Conservation (phyloP, 1,284 basidiomycete genomes). For the Violaceomyces palustris region DNA sequence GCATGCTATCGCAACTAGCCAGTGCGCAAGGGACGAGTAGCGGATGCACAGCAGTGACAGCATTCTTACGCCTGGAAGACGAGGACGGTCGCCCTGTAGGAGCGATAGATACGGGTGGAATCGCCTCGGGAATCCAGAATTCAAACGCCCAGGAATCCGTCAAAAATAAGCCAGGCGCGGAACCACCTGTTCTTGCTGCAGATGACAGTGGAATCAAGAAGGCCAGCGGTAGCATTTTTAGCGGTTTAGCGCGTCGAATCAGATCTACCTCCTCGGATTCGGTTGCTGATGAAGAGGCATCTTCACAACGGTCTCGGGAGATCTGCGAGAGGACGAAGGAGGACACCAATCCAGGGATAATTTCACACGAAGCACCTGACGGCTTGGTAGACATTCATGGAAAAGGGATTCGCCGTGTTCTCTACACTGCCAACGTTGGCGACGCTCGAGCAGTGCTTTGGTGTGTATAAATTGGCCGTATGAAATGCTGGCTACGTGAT, state of each 20-base stretch:
- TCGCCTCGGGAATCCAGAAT: no score
- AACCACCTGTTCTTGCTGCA: no score
- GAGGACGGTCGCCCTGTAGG: conserved; percentile 50
- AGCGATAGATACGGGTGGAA: background rate
- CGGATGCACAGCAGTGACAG: conserved; percentile 96
- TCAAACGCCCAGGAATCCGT: no score
- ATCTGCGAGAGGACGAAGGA: no score
- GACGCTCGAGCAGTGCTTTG: conserved; percentile 85
- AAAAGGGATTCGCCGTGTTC: conserved; percentile 62
- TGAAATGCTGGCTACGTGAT: no score
- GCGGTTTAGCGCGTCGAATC: no score
- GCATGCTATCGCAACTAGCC: conserved; percentile 71
- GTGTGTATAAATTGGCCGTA: conserved; percentile 20
- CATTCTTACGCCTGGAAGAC: conserved; percentile 90
- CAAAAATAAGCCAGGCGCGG: no score
- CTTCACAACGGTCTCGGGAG: no score
- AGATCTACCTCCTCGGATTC: no score
- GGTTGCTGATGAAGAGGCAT: no score
- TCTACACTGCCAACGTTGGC: conserved; percentile 95
- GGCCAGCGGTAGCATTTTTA: no score
- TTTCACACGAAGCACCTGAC: background rate
- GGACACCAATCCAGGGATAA: background rate
- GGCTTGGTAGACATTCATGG: conserved; percentile 5
- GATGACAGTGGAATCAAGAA: no score
- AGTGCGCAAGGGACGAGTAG: conserved; percentile 86